A percentile compares a stretch with the other conserved stretches of the same genome.
These are phyloP conservation scores for Catunica adiposa DNA, from an alignment of 2,329 filamentous ascomycete genomes.

Conservation along the genomic window DNA sequence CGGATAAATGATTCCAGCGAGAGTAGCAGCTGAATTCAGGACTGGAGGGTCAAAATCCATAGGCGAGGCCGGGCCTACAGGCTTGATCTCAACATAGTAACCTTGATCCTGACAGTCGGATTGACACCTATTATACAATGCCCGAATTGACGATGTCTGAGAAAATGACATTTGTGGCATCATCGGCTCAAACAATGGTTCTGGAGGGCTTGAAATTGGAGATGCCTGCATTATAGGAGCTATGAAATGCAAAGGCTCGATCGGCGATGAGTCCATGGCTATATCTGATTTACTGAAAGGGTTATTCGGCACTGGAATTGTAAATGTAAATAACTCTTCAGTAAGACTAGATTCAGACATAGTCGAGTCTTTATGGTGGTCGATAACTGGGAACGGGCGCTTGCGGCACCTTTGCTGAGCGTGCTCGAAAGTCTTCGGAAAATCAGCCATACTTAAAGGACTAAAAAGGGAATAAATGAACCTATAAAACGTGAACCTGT, in stretches of 20 bases:
- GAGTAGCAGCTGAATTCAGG: neutral
- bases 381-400: too few species aligned
- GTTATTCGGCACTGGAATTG: slow-evolving; percentile 1
- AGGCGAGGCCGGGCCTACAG: neutral
- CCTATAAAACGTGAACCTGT: neutral
- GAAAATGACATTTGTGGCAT: too few species aligned
- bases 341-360: neutral
- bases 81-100: neutral
- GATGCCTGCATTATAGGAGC: too few species aligned
- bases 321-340: slow-evolving; percentile 4
- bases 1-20: neutral
- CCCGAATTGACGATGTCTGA: too few species aligned
- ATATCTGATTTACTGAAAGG: neutral
- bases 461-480: neutral
- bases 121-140: neutral
- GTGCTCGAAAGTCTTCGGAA: too few species aligned
- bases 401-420: too few species aligned
- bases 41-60: neutral
- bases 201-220: too few species aligned
- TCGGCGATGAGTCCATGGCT: too few species aligned
- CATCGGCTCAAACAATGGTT: too few species aligned
- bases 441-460: too few species aligned
- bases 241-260: too few species aligned
- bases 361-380: neutral
- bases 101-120: neutral